Conservation (phyloP, 73 alveolate genomes). For the Tetrahymena malaccensis region DNA sequence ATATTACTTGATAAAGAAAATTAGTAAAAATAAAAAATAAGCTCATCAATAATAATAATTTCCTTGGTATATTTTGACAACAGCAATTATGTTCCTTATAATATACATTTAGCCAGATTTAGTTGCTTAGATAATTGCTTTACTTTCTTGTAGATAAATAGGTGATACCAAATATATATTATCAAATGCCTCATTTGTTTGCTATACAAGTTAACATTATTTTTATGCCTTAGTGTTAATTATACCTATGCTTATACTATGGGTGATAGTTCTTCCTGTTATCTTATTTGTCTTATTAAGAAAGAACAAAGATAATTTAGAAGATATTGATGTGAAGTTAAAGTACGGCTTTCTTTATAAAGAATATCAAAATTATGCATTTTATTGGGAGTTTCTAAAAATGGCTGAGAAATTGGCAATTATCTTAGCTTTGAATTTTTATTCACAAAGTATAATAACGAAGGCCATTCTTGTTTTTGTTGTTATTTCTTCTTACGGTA, state of each 20-base stretch:
- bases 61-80: not conserved
- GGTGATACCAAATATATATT: not conserved
- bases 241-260: not conserved
- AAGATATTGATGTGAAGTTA: not conserved
- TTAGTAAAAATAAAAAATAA: not conserved
- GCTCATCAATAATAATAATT: not conserved
- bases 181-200: not conserved
- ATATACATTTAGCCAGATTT: not conserved
- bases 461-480: not conserved
- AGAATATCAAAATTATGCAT: conserved; percentile 13
- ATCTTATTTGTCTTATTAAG: not conserved
- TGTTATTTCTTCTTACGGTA: not conserved
- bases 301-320: not conserved
- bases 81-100: not conserved
- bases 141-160: not conserved
- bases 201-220: conserved; percentile 5
- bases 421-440: not conserved
- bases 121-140: not conserved
- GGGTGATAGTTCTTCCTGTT: conserved; percentile 8
- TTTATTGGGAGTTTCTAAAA: conserved; percentile 21
- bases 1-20: not conserved
- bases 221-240: not conserved
- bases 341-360: conserved; percentile 22
- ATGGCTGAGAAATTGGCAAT: conserved; percentile 13
- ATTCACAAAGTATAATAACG: not conserved